A percentile compares a stretch with the other conserved stretches of the same genome.
These are phyloP conservation scores for Leishmania arabica DNA, from an alignment of 208 protist genomes.

Conservation along the genomic window DNA sequence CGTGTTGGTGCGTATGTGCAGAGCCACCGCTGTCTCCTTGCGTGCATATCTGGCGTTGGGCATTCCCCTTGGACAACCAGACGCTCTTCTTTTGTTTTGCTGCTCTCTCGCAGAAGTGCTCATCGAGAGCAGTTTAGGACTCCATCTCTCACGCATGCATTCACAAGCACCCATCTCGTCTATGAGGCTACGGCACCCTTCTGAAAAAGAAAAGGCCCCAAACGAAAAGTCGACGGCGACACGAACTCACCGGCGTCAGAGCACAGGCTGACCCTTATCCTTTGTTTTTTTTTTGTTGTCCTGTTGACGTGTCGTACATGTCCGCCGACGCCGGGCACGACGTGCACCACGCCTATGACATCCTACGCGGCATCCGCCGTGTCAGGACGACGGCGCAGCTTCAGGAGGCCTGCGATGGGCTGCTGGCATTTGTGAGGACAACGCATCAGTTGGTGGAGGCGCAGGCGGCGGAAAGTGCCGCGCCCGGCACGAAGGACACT, in stretches of 20 bases:
- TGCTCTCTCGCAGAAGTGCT: background rate
- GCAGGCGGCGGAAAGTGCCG: background rate
- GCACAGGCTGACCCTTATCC: background rate
- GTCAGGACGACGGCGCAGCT: slow-evolving; percentile 31
- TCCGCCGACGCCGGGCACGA: background rate
- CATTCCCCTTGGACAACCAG: slow-evolving; percentile 2
- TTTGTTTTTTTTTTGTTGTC: slow-evolving; percentile 18
- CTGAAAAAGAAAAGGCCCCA: background rate
- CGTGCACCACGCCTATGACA: slow-evolving; percentile 23
- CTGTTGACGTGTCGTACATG: slow-evolving; percentile 14
- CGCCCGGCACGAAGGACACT: background rate
- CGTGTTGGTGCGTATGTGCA: background rate
- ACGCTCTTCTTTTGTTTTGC: background rate
- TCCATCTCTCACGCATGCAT: background rate
- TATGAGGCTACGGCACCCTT: background rate
- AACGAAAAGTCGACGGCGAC: background rate
- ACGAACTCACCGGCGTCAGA: background rate
- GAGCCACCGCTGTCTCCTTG: background rate
- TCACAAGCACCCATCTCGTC: background rate
- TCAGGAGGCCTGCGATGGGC: slow-evolving; percentile 22
- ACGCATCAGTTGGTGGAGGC: slow-evolving; percentile 11
- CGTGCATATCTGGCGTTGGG: background rate
- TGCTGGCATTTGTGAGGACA: slow-evolving; percentile 20
- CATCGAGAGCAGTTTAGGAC: background rate
- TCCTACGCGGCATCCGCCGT: slow-evolving; percentile 28